Conservation (phyloP, 331 rosid species). For the Quercus tomentella region DNA sequence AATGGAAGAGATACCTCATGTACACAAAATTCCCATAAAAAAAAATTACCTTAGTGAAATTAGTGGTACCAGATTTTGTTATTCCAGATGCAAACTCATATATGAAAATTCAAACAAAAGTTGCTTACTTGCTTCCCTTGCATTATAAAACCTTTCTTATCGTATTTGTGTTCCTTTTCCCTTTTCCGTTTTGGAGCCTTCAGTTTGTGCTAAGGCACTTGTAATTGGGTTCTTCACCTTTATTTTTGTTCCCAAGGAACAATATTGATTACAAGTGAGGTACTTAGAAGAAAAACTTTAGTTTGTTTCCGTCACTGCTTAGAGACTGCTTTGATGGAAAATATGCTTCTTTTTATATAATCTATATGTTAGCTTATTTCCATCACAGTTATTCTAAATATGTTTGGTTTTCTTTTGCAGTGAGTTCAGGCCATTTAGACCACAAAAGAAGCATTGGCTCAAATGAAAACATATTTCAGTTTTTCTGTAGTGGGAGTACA, state of each 20-base stretch:
- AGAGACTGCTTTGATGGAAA: background rate
- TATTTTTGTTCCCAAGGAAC: background rate
- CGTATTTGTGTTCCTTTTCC: background rate
- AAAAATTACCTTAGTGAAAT: background rate
- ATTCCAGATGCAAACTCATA: background rate
- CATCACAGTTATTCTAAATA: conserved; percentile 2
- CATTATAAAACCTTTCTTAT: background rate
- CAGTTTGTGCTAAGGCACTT: background rate
- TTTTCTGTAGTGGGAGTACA: conserved; percentile 18
- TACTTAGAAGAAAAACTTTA: background rate
- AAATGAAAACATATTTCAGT: conserved; percentile 5
- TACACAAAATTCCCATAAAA: too few relatives aligned
- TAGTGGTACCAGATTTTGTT: background rate
- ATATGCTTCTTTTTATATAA: background rate
- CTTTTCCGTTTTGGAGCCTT: background rate
- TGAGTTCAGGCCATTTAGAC: conserved; percentile 32
- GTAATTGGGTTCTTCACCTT: background rate
- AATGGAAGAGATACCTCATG: too few relatives aligned
- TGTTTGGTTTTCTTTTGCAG: conserved; percentile 34
- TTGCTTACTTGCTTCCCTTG: background rate
- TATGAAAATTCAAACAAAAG: background rate
- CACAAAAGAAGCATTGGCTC: conserved; percentile 23
- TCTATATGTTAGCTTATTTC: background rate
- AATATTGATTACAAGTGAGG: background rate
- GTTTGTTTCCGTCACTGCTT: background rate